A percentile compares a stretch with the other conserved stretches of the same genome.
These are phyloP conservation scores for Peniophora sp. DNA, from an alignment of 1,284 basidiomycete genomes.

Conservation along the genomic window DNA sequence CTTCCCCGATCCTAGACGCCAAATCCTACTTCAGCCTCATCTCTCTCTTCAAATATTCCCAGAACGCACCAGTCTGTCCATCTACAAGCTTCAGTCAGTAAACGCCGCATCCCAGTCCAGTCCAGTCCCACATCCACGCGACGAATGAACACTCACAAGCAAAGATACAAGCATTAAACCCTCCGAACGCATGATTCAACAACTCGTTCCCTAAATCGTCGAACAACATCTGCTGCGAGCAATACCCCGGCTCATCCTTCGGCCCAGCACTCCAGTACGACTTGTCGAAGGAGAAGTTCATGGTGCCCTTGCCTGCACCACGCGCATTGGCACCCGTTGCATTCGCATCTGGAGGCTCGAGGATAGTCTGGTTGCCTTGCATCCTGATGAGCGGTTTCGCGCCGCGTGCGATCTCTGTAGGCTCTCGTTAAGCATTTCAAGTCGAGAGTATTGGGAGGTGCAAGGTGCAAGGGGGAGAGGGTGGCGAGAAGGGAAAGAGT, in stretches of 20 bases:
- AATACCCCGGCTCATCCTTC: conserved; percentile 81
- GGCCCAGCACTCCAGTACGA: conserved; percentile 92
- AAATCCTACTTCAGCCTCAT: conserved; percentile 19
- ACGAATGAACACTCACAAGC: conserved; percentile 72
- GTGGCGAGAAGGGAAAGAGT: conserved; percentile 1
- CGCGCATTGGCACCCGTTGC: conserved; percentile 53
- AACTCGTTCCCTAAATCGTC: conserved; percentile 93
- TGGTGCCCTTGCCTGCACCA: conserved; percentile 80
- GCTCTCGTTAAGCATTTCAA: conserved; percentile 7
- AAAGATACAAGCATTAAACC: conserved; percentile 97
- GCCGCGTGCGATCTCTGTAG: conserved; percentile 79
- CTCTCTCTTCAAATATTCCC: conserved; percentile 1
- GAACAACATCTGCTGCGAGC: conserved; percentile 90
- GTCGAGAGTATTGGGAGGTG: neutral
- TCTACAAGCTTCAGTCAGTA: conserved; percentile 34
- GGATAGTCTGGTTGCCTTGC: conserved; percentile 85
- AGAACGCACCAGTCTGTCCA: conserved; percentile 74
- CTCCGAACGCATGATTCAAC: conserved; percentile 90
- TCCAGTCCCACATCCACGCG: no score
- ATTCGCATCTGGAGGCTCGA: conserved; percentile 82
- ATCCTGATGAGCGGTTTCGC: conserved; percentile 90
- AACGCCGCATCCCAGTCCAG: conserved; percentile 7
- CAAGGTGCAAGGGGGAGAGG: conserved; percentile 5
- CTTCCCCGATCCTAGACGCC: conserved; percentile 75
- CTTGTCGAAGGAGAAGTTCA: conserved; percentile 92